Conservation (phyloP, 2,329 filamentous ascomycete species). For the Penicillium sp. region DNA sequence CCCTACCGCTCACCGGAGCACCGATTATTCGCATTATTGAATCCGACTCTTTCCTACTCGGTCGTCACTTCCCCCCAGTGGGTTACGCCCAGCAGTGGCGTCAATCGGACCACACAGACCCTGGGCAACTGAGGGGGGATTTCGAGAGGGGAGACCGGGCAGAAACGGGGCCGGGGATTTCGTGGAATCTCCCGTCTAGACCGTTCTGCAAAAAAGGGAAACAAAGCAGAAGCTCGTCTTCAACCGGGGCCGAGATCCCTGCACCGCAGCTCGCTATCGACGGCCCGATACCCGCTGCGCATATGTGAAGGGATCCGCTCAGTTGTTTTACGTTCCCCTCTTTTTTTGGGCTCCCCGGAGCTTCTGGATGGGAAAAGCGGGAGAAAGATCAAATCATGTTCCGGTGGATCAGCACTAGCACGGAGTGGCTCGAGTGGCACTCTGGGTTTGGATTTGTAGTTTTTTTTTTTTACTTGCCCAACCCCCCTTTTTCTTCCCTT, state of each 20-base stretch:
- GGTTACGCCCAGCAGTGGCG: slow-evolving; percentile 4
- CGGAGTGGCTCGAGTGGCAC: too few species aligned
- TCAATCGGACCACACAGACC: slow-evolving; percentile 1
- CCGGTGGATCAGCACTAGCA: neutral
- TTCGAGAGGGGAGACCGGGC: slow-evolving; percentile 19
- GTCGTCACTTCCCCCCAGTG: slow-evolving; percentile 2
- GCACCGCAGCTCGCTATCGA: slow-evolving; percentile 28
- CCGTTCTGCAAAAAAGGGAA: neutral
- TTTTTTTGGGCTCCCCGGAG: neutral
- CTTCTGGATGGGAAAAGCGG: neutral
- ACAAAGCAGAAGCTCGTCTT: slow-evolving; percentile 1
- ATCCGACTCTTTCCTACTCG: slow-evolving; percentile 1
- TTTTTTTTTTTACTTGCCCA: neutral
- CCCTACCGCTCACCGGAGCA: too few species aligned
- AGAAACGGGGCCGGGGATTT: slow-evolving; percentile 13
- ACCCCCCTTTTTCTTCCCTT: neutral
- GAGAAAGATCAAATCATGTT: neutral
- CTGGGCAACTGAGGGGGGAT: neutral
- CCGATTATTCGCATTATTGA: neutral
- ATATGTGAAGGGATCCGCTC: slow-evolving; percentile 17
- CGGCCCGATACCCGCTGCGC: slow-evolving; percentile 29
- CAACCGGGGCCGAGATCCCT: slow-evolving; percentile 20
- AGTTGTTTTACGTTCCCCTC: neutral
- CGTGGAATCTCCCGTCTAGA: neutral
- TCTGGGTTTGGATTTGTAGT: neutral